Evolutionary conservation across 805 yeast species (phyloP).

Genomic region (Candida maris): DNA sequence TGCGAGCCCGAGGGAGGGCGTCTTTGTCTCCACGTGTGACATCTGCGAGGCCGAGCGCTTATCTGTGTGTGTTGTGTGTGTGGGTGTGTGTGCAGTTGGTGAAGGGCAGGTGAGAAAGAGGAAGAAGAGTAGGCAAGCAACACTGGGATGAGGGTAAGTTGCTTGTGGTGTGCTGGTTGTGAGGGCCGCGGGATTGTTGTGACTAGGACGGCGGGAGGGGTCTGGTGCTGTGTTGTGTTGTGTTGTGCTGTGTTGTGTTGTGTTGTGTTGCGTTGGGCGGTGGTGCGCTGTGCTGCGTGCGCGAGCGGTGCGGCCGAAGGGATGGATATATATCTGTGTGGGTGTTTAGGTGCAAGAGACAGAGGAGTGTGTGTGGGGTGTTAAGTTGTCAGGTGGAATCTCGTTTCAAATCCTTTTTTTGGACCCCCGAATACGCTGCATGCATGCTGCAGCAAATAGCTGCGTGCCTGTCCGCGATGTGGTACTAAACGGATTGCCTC

Average conservation of each 20-base stretch:
- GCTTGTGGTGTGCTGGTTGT: background rate
- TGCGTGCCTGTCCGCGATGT: too few relatives aligned
- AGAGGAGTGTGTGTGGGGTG: background rate
- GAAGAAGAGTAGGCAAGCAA: too few relatives aligned
- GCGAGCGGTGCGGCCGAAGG: background rate
- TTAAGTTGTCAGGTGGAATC: background rate
- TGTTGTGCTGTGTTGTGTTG: too few relatives aligned
- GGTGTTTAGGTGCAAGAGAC: background rate
- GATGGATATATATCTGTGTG: background rate
- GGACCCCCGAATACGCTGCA: background rate
- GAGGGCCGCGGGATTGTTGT: background rate
- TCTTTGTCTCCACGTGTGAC: too few relatives aligned
- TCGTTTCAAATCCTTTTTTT: conserved; percentile 3
- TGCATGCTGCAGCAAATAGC: background rate
- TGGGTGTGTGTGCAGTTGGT: background rate
- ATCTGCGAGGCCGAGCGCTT: background rate
- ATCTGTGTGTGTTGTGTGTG: background rate
- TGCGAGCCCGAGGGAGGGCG: background rate
- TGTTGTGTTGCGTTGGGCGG: too few relatives aligned
- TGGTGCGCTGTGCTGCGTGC: background rate
- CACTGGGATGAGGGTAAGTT: background rate
- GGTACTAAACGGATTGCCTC: too few relatives aligned
- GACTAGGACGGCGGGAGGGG: background rate
- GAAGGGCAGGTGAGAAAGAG: background rate
- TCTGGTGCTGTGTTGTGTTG: background rate